phyloP scores from a whole-genome alignment of 2,329 filamentous ascomycete species.

The Aspergillus texensis region DNA sequence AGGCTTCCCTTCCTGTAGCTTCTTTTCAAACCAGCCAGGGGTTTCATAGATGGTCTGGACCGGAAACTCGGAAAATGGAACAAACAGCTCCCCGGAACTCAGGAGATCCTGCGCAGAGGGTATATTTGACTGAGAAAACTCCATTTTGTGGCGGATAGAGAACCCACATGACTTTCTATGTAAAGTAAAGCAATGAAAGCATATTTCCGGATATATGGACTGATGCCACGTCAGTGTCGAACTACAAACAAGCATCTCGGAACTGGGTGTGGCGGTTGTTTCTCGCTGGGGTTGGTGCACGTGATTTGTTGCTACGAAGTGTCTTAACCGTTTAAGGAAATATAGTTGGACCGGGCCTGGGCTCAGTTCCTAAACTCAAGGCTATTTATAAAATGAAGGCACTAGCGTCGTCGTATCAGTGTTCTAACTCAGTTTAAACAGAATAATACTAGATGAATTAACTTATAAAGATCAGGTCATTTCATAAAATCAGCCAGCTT shows the following conservation, averaged over 20 bases:
- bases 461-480: background rate
- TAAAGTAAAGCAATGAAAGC: background rate
- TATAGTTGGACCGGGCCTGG: background rate
- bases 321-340: constrained; percentile 14
- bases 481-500: background rate
- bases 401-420: background rate
- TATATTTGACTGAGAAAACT: constrained; percentile 3
- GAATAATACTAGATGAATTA: background rate
- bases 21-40: constrained; percentile 33
- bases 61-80: constrained; percentile 26
- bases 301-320: background rate
- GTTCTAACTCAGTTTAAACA: background rate
- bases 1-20: constrained; percentile 34
- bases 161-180: background rate
- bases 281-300: constrained; percentile 1
- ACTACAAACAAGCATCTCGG: constrained; percentile 10
- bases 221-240: constrained; percentile 2
- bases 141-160: constrained; percentile 5
- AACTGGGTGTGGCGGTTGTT: constrained; percentile 6
- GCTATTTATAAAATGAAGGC: background rate
- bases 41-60: constrained; percentile 10
- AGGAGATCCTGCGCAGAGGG: constrained; percentile 17
- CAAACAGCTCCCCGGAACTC: constrained; percentile 17
- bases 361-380: background rate
- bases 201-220: constrained; percentile 6